Base-by-base conservation (phyloP, 1,284 basidiomycete genomes). In the Moesziomyces parantarcticus region DNA sequence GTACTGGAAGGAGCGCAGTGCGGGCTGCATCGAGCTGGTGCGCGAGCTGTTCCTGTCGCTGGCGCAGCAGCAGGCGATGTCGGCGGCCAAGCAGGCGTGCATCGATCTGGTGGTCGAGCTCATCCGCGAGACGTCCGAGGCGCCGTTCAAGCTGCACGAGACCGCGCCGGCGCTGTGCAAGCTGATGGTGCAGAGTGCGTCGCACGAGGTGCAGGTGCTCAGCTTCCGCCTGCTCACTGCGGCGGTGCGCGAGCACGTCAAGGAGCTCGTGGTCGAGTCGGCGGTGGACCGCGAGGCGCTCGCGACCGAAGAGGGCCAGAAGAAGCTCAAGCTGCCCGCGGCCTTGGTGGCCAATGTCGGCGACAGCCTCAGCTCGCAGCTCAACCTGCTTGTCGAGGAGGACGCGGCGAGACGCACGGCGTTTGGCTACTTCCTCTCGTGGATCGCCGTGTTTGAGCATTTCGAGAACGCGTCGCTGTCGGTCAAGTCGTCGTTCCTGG, bases 391-490 rank as follows among this genome's bases (percentile, higher is more conserved):
- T 4, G 59, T 72, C n/a, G 72, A 77, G 16, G 64, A 72, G 8
- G 47, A 36, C 16, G 54, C 49, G 18, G 59, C 62, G 1, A 59
- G 64, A 9, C 64, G 58, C 25, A 69, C 56, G 5, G 76, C 73
- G 1, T 77, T 83, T 29, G 74, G 82, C 7, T 81, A 90, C 77
- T 85, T 98, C n/a, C 87, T 98, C 5, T 88, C 88, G 9, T 99
- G 96, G 96, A 92, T 97, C 89, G 86, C 93, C 5, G 81, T 91
- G 0, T 91, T 98, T 72, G 92, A 96, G 79, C 88, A 93, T 61
- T 98, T 99, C 84, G 87, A 88, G 34, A 89, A 92, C 81, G 91
- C 93, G 89, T 94, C 92, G 0, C 86, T 93, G 74, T 90, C 90
- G 86, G 89, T 96, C 47, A 90, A 90, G 73, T 87, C 90, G 8